Percentiles rank a stretch among this genome's conserved stretches.
phyloP scores from a whole-genome alignment of 2,329 filamentous ascomycete genomes.

The Paraphaeosphaeria sporulosa region DNA sequence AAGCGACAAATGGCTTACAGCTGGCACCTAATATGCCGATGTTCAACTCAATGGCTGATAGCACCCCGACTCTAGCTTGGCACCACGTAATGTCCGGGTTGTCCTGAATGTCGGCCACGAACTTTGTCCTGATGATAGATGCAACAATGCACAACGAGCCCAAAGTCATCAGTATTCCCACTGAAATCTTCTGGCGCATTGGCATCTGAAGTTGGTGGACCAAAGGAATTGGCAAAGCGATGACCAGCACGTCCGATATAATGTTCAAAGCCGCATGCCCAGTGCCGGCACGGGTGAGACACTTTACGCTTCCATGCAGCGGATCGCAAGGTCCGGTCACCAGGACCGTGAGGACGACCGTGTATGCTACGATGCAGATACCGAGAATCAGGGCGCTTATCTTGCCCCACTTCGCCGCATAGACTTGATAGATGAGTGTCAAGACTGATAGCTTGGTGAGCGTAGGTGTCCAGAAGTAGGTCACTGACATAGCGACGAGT shows the following conservation, averaged over 20 bases:
- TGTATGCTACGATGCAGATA: too few species aligned
- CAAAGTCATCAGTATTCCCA: slow-evolving; percentile 4
- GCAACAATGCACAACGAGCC: slow-evolving; percentile 4
- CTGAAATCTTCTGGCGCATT: slow-evolving; percentile 1
- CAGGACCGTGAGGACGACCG: too few species aligned
- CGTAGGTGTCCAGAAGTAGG: too few species aligned
- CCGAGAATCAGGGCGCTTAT: too few species aligned
- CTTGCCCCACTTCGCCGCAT: too few species aligned
- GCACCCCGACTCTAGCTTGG: slow-evolving; percentile 5
- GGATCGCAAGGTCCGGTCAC: too few species aligned
- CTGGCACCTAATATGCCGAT: slow-evolving; percentile 5
- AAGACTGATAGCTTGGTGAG: too few species aligned
- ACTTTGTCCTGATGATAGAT: neutral
- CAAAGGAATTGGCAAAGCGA: neutral
- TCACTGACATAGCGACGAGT: too few species aligned
- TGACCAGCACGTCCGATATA: neutral
- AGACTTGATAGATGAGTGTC: too few species aligned
- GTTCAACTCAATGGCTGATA: slow-evolving; percentile 4
- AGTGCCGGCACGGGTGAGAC: too few species aligned
- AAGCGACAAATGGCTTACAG: neutral
- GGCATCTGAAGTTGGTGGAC: slow-evolving; percentile 9
- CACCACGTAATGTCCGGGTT: slow-evolving; percentile 9
- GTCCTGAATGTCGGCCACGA: slow-evolving; percentile 5
- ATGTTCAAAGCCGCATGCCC: slow-evolving; percentile 9
- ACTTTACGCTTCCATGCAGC: too few species aligned